These are phyloP conservation scores for Acaromyces ingoldii DNA, from an alignment of 1,284 basidiomycete genomes.

Conservation along the genomic window DNA sequence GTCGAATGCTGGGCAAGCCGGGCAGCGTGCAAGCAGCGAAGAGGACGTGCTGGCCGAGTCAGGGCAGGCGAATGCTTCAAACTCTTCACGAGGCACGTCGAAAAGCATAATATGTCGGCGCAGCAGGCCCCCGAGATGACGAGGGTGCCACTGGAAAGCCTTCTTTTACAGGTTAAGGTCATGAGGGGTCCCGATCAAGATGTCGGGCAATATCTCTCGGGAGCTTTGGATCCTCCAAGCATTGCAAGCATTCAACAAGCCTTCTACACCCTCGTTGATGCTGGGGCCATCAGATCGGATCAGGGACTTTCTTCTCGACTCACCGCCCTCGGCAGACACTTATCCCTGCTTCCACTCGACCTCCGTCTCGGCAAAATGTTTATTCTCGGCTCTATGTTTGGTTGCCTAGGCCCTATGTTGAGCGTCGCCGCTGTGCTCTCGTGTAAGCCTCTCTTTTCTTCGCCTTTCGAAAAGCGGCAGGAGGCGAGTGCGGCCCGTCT, in stretches of 20 bases:
- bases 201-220: constrained; percentile 66
- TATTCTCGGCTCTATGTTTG: constrained; percentile 46
- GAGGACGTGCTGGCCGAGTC: constrained; percentile 85
- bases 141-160: constrained; percentile 77
- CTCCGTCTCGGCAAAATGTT: constrained; percentile 77
- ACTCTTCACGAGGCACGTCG: constrained; percentile 68
- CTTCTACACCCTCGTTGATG: constrained; percentile 67
- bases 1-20: constrained; percentile 74
- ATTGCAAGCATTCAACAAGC: constrained; percentile 72
- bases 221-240: constrained; percentile 79
- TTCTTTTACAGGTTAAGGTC: constrained; percentile 77
- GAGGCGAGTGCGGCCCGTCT: constrained; percentile 61
- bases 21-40: constrained; percentile 75
- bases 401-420: constrained; percentile 43
- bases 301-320: constrained; percentile 57
- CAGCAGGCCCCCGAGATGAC: constrained; percentile 77
- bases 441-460: constrained; percentile 78
- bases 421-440: constrained; percentile 68
- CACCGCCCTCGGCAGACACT: constrained; percentile 76
- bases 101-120: constrained; percentile 65
- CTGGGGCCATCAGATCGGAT: constrained; percentile 69
- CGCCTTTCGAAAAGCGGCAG: constrained; percentile 74
- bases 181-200: constrained; percentile 69
- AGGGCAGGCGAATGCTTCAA: constrained; percentile 52
- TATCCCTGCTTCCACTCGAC: constrained; percentile 71